These are phyloP conservation scores for Rubroshorea leprosula DNA, from an alignment of 345 rosid species.

Conservation along the genomic window DNA sequence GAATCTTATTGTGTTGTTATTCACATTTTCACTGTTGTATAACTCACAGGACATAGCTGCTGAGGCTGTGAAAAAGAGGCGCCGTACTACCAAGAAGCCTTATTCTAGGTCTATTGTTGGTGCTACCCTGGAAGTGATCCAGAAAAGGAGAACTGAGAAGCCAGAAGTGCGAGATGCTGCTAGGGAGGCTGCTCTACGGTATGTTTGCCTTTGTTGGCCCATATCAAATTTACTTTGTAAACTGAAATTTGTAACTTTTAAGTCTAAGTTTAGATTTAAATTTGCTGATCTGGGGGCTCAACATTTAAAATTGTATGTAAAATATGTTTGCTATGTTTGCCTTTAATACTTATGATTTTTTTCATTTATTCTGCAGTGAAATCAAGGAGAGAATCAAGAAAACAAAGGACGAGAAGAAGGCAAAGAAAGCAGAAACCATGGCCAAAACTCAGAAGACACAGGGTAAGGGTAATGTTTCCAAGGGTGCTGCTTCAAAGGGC, in stretches of 20 bases:
- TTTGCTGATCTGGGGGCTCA: too few relatives aligned
- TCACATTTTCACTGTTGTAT: not conserved
- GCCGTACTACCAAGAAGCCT: slow-evolving; percentile 52
- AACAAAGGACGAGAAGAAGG: slow-evolving; percentile 76
- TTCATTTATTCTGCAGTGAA: slow-evolving; percentile 40
- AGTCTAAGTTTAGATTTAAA: too few relatives aligned
- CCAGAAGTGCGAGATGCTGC: slow-evolving; percentile 78
- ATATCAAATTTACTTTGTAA: too few relatives aligned
- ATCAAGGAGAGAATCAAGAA: slow-evolving; percentile 80
- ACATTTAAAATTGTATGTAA: not conserved
- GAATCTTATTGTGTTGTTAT: not conserved
- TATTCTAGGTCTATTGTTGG: slow-evolving; percentile 72
- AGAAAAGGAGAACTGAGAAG: slow-evolving; percentile 61
- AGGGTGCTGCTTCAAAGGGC: slow-evolving; percentile 45
- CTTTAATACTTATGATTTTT: not conserved
- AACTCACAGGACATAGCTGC: slow-evolving; percentile 46
- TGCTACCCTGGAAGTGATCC: slow-evolving; percentile 61
- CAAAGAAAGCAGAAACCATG: slow-evolving; percentile 57
- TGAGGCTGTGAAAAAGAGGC: slow-evolving; percentile 56
- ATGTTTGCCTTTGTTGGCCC: not conserved
- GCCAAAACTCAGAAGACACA: slow-evolving; percentile 56
- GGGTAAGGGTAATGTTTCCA: slow-evolving; percentile 36
- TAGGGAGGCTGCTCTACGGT: slow-evolving; percentile 56
- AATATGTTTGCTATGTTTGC: too few relatives aligned
- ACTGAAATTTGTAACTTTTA: too few relatives aligned